A percentile compares a stretch with the other conserved stretches of the same genome.
phyloP scores from a whole-genome alignment of 2,329 filamentous ascomycete species.

The Cryphonectria carpinicola region DNA sequence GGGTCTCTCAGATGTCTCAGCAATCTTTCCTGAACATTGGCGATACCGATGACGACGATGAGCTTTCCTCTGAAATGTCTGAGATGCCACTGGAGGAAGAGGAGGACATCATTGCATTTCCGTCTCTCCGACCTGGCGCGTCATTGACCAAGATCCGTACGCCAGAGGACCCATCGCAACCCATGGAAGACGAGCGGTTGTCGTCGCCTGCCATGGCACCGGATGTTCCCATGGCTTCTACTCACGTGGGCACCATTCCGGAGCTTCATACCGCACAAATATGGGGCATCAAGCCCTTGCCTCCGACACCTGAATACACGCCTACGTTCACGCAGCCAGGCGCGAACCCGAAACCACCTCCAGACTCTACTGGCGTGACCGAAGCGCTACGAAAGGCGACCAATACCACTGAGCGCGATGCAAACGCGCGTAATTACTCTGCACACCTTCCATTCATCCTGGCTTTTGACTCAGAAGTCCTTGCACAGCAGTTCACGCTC shows the following conservation, averaged over 20 bases:
- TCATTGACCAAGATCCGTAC: conserved; percentile 19
- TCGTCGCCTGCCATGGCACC: conserved; percentile 55
- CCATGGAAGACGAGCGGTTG: conserved; percentile 36
- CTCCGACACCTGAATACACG: conserved; percentile 55
- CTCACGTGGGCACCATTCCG: conserved; percentile 42
- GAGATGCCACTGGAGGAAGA: conserved; percentile 48
- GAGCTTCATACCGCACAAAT: conserved; percentile 47
- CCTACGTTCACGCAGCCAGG: conserved; percentile 47
- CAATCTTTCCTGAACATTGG: conserved; percentile 52
- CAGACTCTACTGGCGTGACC: conserved; percentile 40
- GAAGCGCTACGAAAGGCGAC: conserved; percentile 43
- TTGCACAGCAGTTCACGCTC: conserved; percentile 82
- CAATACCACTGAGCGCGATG: conserved; percentile 36
- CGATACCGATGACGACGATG: conserved; percentile 53
- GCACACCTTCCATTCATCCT: conserved; percentile 79
- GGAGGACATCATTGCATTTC: conserved; percentile 34
- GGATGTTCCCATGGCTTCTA: conserved; percentile 46
- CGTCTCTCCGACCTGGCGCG: conserved; percentile 33
- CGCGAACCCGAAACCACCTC: conserved; percentile 37
- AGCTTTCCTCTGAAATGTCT: conserved; percentile 67
- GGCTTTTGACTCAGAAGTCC: conserved; percentile 76
- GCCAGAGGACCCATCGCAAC: conserved; percentile 35
- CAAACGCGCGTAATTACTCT: conserved; percentile 44
- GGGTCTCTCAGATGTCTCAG: conserved; percentile 20
- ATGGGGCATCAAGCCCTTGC: conserved; percentile 50